Percentiles rank a stretch among this genome's conserved stretches.
Conservation (phyloP, 2,329 filamentous ascomycete genomes). For the Atkinsonella texensis region DNA sequence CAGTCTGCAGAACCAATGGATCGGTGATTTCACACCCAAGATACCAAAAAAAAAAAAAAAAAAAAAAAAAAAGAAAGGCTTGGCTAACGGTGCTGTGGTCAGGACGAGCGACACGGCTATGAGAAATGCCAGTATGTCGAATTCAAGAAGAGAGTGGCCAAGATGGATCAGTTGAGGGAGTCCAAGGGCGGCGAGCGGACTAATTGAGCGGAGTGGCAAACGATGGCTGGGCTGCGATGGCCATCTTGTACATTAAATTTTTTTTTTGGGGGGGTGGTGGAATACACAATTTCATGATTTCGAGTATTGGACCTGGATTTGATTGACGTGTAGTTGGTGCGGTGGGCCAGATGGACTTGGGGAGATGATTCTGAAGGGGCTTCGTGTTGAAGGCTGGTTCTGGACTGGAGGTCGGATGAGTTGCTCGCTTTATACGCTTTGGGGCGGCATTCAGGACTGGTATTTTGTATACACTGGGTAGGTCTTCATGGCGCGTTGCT, state of each 20-base stretch:
- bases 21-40: background rate
- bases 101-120: slow-evolving; percentile 96
- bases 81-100: slow-evolving; percentile 8
- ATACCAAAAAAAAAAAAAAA: background rate
- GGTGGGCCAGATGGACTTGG: too few species aligned
- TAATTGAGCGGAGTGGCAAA: slow-evolving; percentile 44
- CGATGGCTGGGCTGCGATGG: background rate
- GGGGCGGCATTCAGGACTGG: too few species aligned
- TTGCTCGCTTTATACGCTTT: too few species aligned
- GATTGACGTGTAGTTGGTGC: too few species aligned
- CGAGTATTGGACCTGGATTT: too few species aligned
- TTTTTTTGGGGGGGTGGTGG: background rate
- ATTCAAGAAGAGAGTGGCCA: slow-evolving; percentile 95
- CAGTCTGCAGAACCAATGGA: too few species aligned
- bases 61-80: background rate
- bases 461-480: too few species aligned
- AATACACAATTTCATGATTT: background rate
- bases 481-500: too few species aligned
- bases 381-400: too few species aligned
- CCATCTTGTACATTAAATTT: slow-evolving; percentile 2
- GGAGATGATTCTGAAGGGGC: too few species aligned
- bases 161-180: slow-evolving; percentile 93
- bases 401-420: too few species aligned
- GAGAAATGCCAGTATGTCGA: slow-evolving; percentile 99
- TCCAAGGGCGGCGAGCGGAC: slow-evolving; percentile 74